phyloP scores from a whole-genome alignment of 106 monocot genomes.

The Platanthera zijinensis region DNA sequence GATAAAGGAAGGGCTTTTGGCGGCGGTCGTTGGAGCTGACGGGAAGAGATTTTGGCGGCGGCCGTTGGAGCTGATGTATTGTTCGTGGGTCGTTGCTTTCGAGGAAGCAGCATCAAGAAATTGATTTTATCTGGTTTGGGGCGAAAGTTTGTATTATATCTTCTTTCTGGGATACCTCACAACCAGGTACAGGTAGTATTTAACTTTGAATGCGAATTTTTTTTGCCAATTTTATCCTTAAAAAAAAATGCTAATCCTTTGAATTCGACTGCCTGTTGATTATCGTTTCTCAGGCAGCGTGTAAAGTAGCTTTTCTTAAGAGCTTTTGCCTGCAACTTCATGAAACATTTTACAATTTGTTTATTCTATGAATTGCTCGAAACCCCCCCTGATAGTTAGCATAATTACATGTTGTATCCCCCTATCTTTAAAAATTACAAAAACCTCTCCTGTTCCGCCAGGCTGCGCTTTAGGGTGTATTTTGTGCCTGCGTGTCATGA shows the following conservation, averaged over 20 bases:
- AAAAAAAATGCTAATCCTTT: not conserved
- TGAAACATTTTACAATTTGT: no score
- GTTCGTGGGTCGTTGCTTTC: not conserved
- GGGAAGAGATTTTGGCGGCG: not conserved
- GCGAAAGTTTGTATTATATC: not conserved
- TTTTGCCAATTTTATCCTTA: not conserved
- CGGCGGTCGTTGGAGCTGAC: conserved; percentile 69
- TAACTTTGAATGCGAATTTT: not conserved
- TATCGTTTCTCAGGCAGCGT: not conserved
- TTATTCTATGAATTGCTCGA: no score
- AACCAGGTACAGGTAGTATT: not conserved
- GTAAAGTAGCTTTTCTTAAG: not conserved
- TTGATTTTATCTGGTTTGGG: not conserved
- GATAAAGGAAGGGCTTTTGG: conserved; percentile 70
- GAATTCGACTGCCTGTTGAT: not conserved
- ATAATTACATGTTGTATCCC: not conserved
- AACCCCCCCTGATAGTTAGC: no score
- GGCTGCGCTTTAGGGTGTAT: no score
- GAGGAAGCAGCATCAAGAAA: not conserved
- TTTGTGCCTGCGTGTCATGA: no score
- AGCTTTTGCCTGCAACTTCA: not conserved
- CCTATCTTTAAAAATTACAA: not conserved
- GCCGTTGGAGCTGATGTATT: no score
- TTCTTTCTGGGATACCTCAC: not conserved
- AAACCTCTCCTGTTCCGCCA: no score